phyloP scores from a whole-genome alignment of 2,329 filamentous ascomycete species.

The Cladobotryum protrusum region DNA sequence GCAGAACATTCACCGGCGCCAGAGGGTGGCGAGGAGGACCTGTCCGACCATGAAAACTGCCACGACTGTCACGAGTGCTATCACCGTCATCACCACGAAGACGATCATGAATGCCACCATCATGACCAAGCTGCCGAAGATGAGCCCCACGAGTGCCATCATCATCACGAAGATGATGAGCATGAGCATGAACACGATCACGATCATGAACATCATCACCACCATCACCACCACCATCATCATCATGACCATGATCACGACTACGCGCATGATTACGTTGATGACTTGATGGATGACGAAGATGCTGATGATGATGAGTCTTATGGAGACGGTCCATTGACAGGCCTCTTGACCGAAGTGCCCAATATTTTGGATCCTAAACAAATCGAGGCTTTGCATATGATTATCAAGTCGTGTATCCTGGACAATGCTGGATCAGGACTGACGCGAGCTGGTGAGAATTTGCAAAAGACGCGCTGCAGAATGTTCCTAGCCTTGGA shows the following conservation, averaged over 20 bases:
- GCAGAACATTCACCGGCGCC: constrained; percentile 34
- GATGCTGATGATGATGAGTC: constrained; percentile 70
- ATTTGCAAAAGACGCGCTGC: constrained; percentile 84
- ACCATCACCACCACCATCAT: constrained; percentile 24
- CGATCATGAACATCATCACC: constrained; percentile 22
- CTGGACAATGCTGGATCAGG: constrained; percentile 73
- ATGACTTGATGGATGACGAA: constrained; percentile 58
- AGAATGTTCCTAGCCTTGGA: constrained; percentile 85
- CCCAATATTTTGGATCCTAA: constrained; percentile 90
- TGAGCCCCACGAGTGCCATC: constrained; percentile 1
- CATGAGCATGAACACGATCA: constrained; percentile 26
- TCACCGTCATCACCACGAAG: constrained; percentile 36
- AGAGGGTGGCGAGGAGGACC: constrained; percentile 32
- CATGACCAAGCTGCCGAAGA: constrained; percentile 21
- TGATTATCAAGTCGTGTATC: constrained; percentile 96
- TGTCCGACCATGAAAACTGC: constrained; percentile 33
- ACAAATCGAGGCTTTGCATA: constrained; percentile 91
- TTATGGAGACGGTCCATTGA: constrained; percentile 71
- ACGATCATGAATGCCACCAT: constrained; percentile 43
- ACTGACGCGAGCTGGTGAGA: constrained; percentile 61
- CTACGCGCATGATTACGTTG: constrained; percentile 39
- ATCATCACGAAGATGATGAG: constrained; percentile 16
- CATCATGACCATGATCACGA: constrained; percentile 32
- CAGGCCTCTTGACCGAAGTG: constrained; percentile 84
- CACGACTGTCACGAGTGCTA: constrained; percentile 27